Evolutionary conservation across 176 grass and related monocot species (phyloP).

Genomic region (Oryza australiensis): DNA sequence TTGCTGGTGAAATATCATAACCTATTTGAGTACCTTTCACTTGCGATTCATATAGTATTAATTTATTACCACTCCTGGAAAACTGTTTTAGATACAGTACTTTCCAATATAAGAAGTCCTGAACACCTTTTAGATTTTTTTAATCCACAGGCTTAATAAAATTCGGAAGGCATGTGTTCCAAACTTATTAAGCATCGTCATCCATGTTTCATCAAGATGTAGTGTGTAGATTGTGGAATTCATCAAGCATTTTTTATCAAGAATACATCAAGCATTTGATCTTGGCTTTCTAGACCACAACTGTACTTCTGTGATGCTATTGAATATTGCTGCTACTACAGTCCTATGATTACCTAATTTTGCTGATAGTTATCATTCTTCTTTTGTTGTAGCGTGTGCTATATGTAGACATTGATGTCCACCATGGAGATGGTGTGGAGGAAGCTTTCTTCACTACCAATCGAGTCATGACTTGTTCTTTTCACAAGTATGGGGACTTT

Average conservation of each 20-base stretch:
- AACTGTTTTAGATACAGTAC: conserved; percentile 13
- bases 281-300: background rate
- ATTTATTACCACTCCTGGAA: background rate
- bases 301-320: background rate
- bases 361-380: conserved; percentile 30
- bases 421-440: conserved; percentile 96
- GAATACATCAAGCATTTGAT: conserved; percentile 8
- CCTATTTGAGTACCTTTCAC: background rate
- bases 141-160: background rate
- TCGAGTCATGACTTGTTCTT: conserved; percentile 90
- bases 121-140: conserved; percentile 8
- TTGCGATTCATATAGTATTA: background rate
- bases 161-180: background rate
- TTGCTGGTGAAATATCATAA: conserved; percentile 9
- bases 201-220: background rate
- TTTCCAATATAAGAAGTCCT: background rate
- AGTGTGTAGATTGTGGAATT: background rate
- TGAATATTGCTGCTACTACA: conserved; percentile 2
- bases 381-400: conserved; percentile 74
- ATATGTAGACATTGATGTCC: conserved; percentile 96
- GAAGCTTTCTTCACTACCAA: conserved; percentile 95
- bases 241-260: conserved; percentile 14
- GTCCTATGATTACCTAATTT: conserved; percentile 16
- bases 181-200: background rate
- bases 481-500: conserved; percentile 94